Evolutionary conservation across 2,329 filamentous ascomycete species (phyloP), one percentile per base, ranked within the genome.

Genomic region (Drechslera avenae): DNA sequence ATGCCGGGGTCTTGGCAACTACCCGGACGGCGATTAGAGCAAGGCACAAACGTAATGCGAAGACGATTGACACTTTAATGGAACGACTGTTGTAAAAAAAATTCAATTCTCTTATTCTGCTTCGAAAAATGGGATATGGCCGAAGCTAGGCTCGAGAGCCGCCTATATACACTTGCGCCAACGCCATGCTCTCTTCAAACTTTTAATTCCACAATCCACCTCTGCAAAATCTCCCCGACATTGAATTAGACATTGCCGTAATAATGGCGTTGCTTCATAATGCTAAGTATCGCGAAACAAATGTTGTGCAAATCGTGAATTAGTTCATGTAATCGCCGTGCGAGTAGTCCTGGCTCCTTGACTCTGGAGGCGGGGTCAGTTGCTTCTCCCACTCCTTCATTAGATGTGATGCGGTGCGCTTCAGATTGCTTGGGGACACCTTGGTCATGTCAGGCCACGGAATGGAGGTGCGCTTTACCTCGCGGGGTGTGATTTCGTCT

Each of bases 321-420:
- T 39, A 52, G 36, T 52, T 52, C 49, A 73, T 62, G 57, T 72
- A 73, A 48, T 73, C 71, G 31, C 69, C 71, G 42, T 66, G 68
- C 14, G 65, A 60, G 46, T 71, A 68, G 46, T 57, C 66, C 6
- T 62, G 44, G 19, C 62, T 60, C 36, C 69, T 54, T 14, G 70
- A 67, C 59, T 73, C 69, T 2, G 71, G 65, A 6, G 71, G 67
- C 6, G 84, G 79, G 2, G 82, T 85, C 12, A 92, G 77, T 59
- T 84, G 89, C 72, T 86, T 90, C 76, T 97, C 93, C 90, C 91
- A 96, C 69, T 96, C 91, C 58, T 86, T 88, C 85, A 97, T 91
- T 50, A 96, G 80, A 56, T 88, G 89, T 30, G 86, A 89, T n/a
- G 92, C 90, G 1, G 90, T 93, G 31, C 86, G 83, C 69, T 91